Evolutionary conservation across 352 stramenopile genomes (phyloP), one percentile per base, ranked within the genome.

Genomic region (Hyphochytrium catenoides): DNA sequence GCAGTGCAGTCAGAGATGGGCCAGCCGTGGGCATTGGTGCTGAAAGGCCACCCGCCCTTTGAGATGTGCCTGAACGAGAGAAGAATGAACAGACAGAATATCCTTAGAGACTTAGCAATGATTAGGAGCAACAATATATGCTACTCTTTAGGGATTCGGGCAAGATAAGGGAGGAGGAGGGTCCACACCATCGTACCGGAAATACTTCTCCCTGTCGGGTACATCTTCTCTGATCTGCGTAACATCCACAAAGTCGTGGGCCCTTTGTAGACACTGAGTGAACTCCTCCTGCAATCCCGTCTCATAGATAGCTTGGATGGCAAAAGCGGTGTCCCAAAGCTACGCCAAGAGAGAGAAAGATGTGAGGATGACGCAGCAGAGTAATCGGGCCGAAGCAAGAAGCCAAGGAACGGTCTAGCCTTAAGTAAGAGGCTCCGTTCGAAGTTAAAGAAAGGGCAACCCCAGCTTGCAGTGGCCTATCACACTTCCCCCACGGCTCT

Each of bases 1-100:
- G 55, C 59, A 18, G 74, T 91, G 51, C 77, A 92, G 56, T 92
- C 77, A 27, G 57, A 68, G 43, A 92, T 89, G 7, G 77, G 77
- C 72, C 75, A 92, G 40, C 74, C 74, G 52, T 92, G 70, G 30
- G 78, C 75, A 24, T 52, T 60, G 22, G 74, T 86, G 9, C 53
- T 73, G 48, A 92, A 92, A 12, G 74, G 73, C 77, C 77, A 92
- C 20, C 74, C 77, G 16, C 77, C 51, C 35, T 51, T 45, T 17
- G 33, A 24, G n/a, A 21, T 25, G 20, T 27, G 28, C 9, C 16
- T 9, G 8, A 34, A 8, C 5, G 8, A 34, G 8, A 8, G 19
- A 5, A 22, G 22, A 9, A 34, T 9, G 22, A 22, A 19, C 9
- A 8, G 29, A 16, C 29, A 34, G 22, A 34, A 5, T 5, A 34